Evolutionary conservation across 176 grass and related monocot genomes (phyloP).

Genomic region (Zizania latifolia): DNA sequence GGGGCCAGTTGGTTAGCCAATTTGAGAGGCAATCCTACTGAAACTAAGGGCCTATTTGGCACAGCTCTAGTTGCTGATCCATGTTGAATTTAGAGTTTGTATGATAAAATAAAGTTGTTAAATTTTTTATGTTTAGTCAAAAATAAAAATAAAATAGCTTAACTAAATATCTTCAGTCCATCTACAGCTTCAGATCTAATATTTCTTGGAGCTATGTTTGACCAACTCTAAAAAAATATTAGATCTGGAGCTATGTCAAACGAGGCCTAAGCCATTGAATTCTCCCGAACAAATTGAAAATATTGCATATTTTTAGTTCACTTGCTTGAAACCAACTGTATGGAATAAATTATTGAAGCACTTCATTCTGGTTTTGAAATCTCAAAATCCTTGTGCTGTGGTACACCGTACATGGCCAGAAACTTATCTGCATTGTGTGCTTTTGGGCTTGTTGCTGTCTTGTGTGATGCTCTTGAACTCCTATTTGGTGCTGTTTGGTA

Average conservation of each 20-base stretch:
- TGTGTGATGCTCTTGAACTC: background rate
- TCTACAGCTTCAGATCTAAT: no score
- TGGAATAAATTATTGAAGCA: background rate
- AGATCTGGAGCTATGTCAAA: no score
- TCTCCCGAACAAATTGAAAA: background rate
- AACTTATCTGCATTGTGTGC: background rate
- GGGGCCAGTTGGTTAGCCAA: background rate
- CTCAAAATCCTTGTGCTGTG: background rate
- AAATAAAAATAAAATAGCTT: no score
- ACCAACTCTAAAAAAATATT: no score
- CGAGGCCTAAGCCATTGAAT: background rate
- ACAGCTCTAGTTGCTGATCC: no score
- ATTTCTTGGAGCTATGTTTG: no score
- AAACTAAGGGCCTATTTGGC: no score
- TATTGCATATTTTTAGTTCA: background rate
- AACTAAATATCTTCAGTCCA: no score
- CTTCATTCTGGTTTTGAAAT: background rate
- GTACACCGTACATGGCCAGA: background rate
- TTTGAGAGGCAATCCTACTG: background rate
- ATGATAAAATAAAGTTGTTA: no score
- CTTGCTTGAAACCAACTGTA: background rate
- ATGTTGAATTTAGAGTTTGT: no score
- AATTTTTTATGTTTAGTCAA: no score
- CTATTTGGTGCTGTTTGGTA: background rate
- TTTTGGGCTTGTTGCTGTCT: background rate